Evolutionary conservation across 2,329 filamentous ascomycete genomes (phyloP), one percentile per base, ranked within the genome.

Genomic region (Phialophora macrospora): DNA sequence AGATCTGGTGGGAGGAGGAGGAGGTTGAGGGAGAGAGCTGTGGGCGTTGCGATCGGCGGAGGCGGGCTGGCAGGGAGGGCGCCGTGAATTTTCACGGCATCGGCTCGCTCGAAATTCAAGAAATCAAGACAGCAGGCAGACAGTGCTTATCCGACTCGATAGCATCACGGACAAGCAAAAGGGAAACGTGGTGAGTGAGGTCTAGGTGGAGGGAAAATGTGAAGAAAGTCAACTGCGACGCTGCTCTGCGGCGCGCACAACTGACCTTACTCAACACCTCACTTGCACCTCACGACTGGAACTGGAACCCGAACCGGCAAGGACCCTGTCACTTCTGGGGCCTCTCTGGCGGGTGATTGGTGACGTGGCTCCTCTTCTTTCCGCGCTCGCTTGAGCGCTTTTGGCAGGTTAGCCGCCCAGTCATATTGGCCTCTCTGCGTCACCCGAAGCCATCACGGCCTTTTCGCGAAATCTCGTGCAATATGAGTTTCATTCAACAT

Each of bases 11-110:
- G 48, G 38, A 34, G 44, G 38, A 34, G 20, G 22, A 54, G 26
- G 28, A 14, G 34, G 56, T 60, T 46, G 62, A 58, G 55, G 54
- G 52, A 26, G 41, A 61, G 54, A 66, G 65, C 62, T 65, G 60
- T 56, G 49, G 44, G 44, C 51, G 59, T 62, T 62, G 60, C 44
- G 62, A 61, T 68, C 60, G 52, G 55, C 28, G 46, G 24, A 34
- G 52, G 61, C 52, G 30, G 49, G 38, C 60, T 63, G 51, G 55
- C 38, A 22, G 14, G 26, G 28, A 57, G 20, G 28, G 58, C 58
- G 55, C 48, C 14, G 38, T 44, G 51, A 48, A 52, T 24, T 44
- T 48, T 52, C 51, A 60, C 41, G 49, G 38, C 60, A 63, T 61
- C 48, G 32, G 62, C 8, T n/a, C 26, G 8, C 30, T 28, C 12